A percentile compares a stretch with the other conserved stretches of the same genome.
phyloP scores from a whole-genome alignment of 169 alveolate species.

The Cryptosporidium ubiquitum region DNA sequence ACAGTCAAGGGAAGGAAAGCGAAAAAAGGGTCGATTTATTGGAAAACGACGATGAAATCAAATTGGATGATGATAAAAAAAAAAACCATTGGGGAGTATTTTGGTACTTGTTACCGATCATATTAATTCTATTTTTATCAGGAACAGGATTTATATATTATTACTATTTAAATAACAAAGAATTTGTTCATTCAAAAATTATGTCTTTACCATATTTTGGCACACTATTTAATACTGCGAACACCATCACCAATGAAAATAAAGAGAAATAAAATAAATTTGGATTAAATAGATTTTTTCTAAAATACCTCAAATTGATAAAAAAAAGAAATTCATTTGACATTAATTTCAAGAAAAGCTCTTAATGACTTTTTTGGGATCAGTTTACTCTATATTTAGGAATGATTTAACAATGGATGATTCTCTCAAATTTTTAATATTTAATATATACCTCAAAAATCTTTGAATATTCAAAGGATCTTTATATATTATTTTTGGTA shows the following conservation, averaged over 20 bases:
- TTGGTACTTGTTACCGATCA: conserved; percentile 55
- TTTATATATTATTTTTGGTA: conserved; percentile 11
- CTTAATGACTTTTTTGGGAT: not conserved
- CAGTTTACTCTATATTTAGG: not conserved
- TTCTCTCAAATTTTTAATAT: conserved; percentile 44
- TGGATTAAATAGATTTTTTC: not conserved
- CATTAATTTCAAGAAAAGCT: not conserved
- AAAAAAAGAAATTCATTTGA: not conserved
- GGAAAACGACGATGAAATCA: not conserved
- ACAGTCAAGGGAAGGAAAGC: not conserved
- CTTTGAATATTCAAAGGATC: not conserved
- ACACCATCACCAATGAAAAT: not conserved
- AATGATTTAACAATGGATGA: conserved; percentile 36
- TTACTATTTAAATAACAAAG: conserved; percentile 55
- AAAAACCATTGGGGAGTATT: conserved; percentile 43
- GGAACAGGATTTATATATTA: conserved; percentile 48
- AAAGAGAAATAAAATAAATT: not conserved
- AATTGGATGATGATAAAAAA: not conserved
- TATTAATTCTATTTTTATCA: conserved; percentile 19
- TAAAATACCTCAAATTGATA: not conserved
- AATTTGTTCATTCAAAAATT: conserved; percentile 34
- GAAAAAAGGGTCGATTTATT: not conserved
- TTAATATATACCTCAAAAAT: conserved; percentile 21
- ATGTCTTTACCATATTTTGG: conserved; percentile 12
- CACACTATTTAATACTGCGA: not conserved